Conservation (phyloP, 768 basidiomycete species). For the Boletus tomentosulus region DNA sequence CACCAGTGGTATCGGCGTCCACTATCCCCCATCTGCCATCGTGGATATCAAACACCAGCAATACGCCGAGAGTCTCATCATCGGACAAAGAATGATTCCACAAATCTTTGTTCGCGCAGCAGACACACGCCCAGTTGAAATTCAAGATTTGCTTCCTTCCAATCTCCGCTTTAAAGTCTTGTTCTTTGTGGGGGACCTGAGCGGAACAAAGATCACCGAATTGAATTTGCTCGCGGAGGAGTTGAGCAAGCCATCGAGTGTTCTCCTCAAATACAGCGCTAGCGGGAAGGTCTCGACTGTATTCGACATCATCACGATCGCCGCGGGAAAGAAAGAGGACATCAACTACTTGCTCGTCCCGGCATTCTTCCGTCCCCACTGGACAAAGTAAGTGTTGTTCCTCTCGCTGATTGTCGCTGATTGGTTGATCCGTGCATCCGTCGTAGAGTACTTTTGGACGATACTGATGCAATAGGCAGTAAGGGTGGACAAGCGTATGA, state of each 20-base stretch:
- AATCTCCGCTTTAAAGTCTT: conserved; percentile 39
- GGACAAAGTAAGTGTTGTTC: conserved; percentile 36
- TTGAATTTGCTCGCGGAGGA: conserved; percentile 27
- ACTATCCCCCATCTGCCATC: conserved; percentile 37
- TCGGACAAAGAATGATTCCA: conserved; percentile 39
- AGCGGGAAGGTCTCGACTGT: conserved; percentile 21
- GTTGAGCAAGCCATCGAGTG: conserved; percentile 21
- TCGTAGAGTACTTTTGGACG: conserved; percentile 35
- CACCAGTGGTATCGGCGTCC: conserved; percentile 37
- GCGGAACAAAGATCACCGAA: conserved; percentile 16
- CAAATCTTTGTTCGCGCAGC: conserved; percentile 34
- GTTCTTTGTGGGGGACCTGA: conserved; percentile 31
- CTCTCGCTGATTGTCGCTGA: neutral
- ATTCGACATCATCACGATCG: conserved; percentile 31
- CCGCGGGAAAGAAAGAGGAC: conserved; percentile 29
- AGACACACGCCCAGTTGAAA: conserved; percentile 34
- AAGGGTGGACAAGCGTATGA: conserved; percentile 34
- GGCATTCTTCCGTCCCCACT: conserved; percentile 34
- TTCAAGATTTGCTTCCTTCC: conserved; percentile 39
- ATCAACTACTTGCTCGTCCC: conserved; percentile 35
- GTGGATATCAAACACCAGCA: conserved; percentile 30
- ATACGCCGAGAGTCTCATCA: conserved; percentile 29
- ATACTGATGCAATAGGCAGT: conserved; percentile 28
- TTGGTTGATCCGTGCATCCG: neutral
- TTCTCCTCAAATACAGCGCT: conserved; percentile 27